Evolutionary conservation across 2,329 filamentous ascomycete species (phyloP), one percentile per base, ranked within the genome.

Genomic region (Cordyceps javanica): DNA sequence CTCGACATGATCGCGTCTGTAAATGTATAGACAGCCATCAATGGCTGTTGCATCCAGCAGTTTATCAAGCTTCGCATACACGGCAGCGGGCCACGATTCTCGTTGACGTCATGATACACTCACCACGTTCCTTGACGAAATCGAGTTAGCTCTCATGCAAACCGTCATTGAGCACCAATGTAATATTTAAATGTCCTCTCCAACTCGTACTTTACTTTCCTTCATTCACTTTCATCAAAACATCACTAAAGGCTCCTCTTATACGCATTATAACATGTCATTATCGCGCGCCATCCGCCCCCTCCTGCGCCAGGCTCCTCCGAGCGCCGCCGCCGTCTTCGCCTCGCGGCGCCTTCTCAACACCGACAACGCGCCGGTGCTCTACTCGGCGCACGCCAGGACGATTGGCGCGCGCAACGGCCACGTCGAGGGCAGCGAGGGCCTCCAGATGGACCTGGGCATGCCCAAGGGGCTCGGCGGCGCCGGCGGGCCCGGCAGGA

Each of bases 401-500:
- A 71, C 74, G 16, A 63, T 71, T 11, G 73, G 73, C 41, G 73
- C 73, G 19, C 70, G 73, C 23, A 64, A 65, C 6, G 66, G 66
- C 41, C 63, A 64, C 45, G 60, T 67, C 26, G 51, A 67, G 6
- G 66, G 65, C 62, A 57, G 58, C 39, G 67, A 68, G 59, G 65
- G 65, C 59, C 66, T 68, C 36, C 50, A 60, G 34, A 55, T 68
- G 11, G 71, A 75, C 32, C 69, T 76, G 1, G 71, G 70, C 19
- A 76, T 75, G 74, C 69, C 74, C 57, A 76, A 75, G 62, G 69
- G 68, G 1, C 69, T 77, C 13, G 73, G 73, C 41, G 74, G 74
- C 9, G 46, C 64, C 0, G 73, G 73, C 14, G 73, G 68, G 54
- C 59, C 55, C 34, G 68, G 72, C 58, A 77, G 76, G 64, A 76